phyloP scores from a whole-genome alignment of 306 rosid genomes.

The Acacia confusa region DNA sequence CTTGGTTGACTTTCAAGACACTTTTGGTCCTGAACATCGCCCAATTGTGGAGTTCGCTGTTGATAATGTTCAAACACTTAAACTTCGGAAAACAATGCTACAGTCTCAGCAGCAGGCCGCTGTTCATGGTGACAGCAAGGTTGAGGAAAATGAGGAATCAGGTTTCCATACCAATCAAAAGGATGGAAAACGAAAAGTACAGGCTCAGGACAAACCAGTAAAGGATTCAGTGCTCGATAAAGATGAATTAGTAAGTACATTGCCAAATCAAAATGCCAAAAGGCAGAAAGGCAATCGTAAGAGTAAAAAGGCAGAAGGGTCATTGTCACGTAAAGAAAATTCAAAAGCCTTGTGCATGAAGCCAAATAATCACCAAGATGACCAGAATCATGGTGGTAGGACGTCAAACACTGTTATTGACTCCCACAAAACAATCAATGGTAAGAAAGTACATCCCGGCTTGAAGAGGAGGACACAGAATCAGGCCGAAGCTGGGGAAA shows the following conservation, averaged over 20 bases:
- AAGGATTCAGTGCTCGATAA: constrained; percentile 34
- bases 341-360: constrained; percentile 33
- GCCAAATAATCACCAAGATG: constrained; percentile 34
- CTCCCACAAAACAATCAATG: constrained; percentile 21
- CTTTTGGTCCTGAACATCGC: constrained; percentile 84
- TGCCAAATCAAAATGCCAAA: constrained; percentile 44
- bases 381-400: constrained; percentile 36
- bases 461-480: constrained; percentile 55
- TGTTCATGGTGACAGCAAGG: constrained; percentile 22
- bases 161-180: constrained; percentile 35
- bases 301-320: constrained; percentile 22
- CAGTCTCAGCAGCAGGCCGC: constrained; percentile 50
- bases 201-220: constrained; percentile 36
- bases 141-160: constrained; percentile 24
- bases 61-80: constrained; percentile 78
- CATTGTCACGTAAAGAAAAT: constrained; percentile 13
- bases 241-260: constrained; percentile 30
- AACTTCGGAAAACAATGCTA: constrained; percentile 57
- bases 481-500: constrained; percentile 43
- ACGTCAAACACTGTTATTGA: constrained; percentile 20
- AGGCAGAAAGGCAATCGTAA: constrained; percentile 51
- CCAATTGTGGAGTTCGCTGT: constrained; percentile 97
- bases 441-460: constrained; percentile 29
- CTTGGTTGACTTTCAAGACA: constrained; percentile 54
- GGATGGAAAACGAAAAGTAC: constrained; percentile 51